A percentile compares a stretch with the other conserved stretches of the same genome.
phyloP scores from a whole-genome alignment of 768 basidiomycete species.

The Pleurotus salmoneostramineus region DNA sequence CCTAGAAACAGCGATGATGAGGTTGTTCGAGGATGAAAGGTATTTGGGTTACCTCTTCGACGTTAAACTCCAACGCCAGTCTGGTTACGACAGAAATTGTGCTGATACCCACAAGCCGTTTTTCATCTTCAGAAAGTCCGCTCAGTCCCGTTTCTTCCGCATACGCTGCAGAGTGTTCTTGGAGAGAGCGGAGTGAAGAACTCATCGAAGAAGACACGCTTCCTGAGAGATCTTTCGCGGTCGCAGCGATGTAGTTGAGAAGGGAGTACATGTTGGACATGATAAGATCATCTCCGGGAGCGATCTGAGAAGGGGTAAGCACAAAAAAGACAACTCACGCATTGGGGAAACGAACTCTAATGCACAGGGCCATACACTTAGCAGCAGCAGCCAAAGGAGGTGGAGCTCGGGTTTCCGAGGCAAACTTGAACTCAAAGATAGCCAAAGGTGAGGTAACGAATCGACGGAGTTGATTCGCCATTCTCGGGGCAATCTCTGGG shows the following conservation, averaged over 20 bases:
- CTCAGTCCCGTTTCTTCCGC: constrained; percentile 61
- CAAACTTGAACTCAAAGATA: constrained; percentile 85
- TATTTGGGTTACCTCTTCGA: constrained; percentile 63
- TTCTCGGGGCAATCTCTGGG: constrained; percentile 67
- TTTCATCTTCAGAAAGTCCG: constrained; percentile 79
- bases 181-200: constrained; percentile 34
- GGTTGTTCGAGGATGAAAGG: neutral
- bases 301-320: constrained; percentile 44
- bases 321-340: neutral
- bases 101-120: constrained; percentile 79
- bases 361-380: constrained; percentile 85
- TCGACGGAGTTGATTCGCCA: constrained; percentile 77
- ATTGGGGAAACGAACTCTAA: constrained; percentile 51
- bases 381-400: constrained; percentile 83
- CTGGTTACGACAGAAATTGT: constrained; percentile 89
- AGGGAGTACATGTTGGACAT: constrained; percentile 98
- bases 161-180: constrained; percentile 49
- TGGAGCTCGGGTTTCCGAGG: constrained; percentile 66
- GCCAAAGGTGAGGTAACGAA: constrained; percentile 87
- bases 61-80: constrained; percentile 81
- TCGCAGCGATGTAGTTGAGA: constrained; percentile 85
- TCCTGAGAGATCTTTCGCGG: constrained; percentile 73
- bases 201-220: constrained; percentile 29
- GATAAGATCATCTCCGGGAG: constrained; percentile 83
- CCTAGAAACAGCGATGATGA: constrained; percentile 31